Evolutionary conservation across 495 filamentous ascomycete genomes (phyloP), one percentile per base, ranked within the genome.

Genomic region (Cladorrhinum samala): DNA sequence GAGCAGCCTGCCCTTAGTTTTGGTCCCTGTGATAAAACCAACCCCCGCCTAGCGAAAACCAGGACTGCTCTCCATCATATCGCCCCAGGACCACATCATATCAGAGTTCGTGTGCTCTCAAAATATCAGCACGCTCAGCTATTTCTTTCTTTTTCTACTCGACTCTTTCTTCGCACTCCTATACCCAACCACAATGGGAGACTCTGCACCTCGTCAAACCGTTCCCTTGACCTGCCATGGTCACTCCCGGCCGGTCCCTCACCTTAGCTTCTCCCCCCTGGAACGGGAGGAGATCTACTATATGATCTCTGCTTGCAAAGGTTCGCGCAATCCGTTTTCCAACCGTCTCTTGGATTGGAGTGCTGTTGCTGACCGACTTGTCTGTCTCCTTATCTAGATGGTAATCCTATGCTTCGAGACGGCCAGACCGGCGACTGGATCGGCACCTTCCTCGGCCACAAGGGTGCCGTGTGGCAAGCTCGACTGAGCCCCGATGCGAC

Each of bases 381-480:
- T 19, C 19, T 23, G 3, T 24, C 14, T 5, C 20, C 20, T 7
- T 45, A 17, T 20, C 14, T 20, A 91, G 93, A 98, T 71, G 90
- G 89, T 61, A 96, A 96, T 68, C 93, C 93, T 30, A 97, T 97
- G 92, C 87, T 98, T 60, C 86, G 93, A 50, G 88, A 98, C 77
- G 93, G 93, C 49, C 81, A 95, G 49, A 97, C 93, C 14, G 93
- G 93, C 50, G 93, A 98, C 68, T 98, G 89, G 93, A 97, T 98
- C 56, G 93, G 93, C 33, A 98, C 94, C 36, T 97, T 97, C 63
- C 83, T 98, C 49, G 92, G 93, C 41, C 93, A 98, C 73, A 97
- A 98, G 74, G 93, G 93, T 54, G 93, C 93, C 16, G 91, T 96
- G 46, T 98, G 91, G 88, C 90, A 95, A 75, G 87, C 90, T 21